phyloP scores from a whole-genome alignment of 1,139 yeast species.

The Taiozyma sp. region DNA sequence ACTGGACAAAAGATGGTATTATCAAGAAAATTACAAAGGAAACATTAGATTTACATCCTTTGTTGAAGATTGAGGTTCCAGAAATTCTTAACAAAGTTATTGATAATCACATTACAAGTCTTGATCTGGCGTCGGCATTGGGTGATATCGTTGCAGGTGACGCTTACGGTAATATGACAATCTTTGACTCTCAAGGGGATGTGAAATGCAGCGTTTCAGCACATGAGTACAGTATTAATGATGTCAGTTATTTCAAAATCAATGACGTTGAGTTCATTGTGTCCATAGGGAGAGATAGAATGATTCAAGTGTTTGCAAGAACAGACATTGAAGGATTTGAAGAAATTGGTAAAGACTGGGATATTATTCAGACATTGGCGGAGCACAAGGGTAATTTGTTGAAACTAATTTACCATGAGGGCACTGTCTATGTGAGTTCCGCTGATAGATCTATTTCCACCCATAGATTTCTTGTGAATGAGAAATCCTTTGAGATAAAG shows the following conservation, averaged over 20 bases:
- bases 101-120: slow-evolving; percentile 26
- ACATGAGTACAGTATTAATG: slow-evolving; percentile 47
- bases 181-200: slow-evolving; percentile 9
- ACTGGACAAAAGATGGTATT: slow-evolving; percentile 40
- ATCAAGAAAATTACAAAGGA: slow-evolving; percentile 27
- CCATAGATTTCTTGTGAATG: slow-evolving; percentile 34
- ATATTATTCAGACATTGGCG: slow-evolving; percentile 49
- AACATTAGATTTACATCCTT: slow-evolving; percentile 13
- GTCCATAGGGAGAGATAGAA: slow-evolving; percentile 56
- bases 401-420: slow-evolving; percentile 29
- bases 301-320: slow-evolving; percentile 47
- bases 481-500: slow-evolving; percentile 17
- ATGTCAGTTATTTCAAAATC: slow-evolving; percentile 31
- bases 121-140: slow-evolving; percentile 23
- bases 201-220: slow-evolving; percentile 33
- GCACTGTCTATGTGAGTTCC: slow-evolving; percentile 46
- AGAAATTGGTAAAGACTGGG: slow-evolving; percentile 35
- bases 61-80: slow-evolving; percentile 9
- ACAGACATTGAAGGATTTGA: slow-evolving; percentile 2
- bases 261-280: slow-evolving; percentile 29
- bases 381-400: slow-evolving; percentile 53
- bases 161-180: slow-evolving; percentile 38
- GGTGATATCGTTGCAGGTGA: slow-evolving; percentile 39
- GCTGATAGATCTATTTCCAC: slow-evolving; percentile 55
- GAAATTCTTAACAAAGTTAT: slow-evolving; percentile 22